Base-by-base conservation (phyloP, 768 basidiomycete species). In the Xerocomellus intermedius region DNA sequence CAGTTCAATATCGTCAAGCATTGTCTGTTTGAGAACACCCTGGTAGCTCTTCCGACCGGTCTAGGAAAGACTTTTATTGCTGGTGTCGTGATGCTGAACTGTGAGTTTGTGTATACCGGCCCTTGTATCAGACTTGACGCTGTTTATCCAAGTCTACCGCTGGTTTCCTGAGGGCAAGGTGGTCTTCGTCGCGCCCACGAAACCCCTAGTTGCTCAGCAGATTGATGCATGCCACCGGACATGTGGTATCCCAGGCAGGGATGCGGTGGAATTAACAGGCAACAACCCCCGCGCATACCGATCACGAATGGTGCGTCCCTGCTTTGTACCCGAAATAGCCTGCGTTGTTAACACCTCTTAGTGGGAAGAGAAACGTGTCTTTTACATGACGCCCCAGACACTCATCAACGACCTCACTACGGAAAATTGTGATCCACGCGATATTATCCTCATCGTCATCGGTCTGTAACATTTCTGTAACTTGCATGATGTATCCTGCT, bases 51-150 rank as follows among this genome's bases (percentile, higher is more conserved):
- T 14, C 97, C 97, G 2, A 99, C 97, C 0, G 97, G 97, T 42
- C 75, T 98, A 13, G 97, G 97, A 16, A 99, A 99, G 74, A 99
- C 97, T 0, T 98, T 99, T 64, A 89, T 99, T 56, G 97, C 97
- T 4, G 94, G 96, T 1, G 93, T 92, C 3, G 82, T 99, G 21
- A 98, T 99, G 96, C 74, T 95, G 28, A 96, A 95, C 65, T 96
- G 93, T 93, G 63, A 64, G 81, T 38, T 17, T 28, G n/a, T 48
- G 22, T 39, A 22, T 48, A 8, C 51, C 39, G 24, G 50, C 21
- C 37, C 17, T 22, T 26, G 54, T 28, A 36, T 24, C 19, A 38
- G 30, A 58, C 44, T 8, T 62, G n/a, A 57, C 13, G 24, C 30
- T 21, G 43, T 19, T 57, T 38, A n/a, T 49, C 26, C 19, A 57